Base-by-base conservation (phyloP, 352 stramenopile species). In the Elongisporangium prolatum region DNA sequence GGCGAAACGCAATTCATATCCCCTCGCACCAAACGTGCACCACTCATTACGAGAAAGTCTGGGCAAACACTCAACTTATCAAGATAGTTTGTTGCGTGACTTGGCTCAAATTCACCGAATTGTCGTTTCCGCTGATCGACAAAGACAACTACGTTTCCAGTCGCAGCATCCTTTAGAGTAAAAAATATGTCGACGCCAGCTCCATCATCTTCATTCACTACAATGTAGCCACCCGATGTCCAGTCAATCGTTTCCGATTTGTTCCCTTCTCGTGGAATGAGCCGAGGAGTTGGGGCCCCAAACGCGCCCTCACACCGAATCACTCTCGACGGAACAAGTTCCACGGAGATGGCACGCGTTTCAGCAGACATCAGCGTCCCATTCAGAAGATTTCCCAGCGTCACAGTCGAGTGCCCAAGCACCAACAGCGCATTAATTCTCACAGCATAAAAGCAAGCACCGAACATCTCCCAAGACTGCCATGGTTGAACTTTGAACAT, bases 361-460 rank as follows among this genome's bases (percentile, higher is more conserved):
- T 8, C 28, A 40, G 9, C 28, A 40, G 9, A 5, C 28, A 40
- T 13, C 4, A 40, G 9, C 28, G 28, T 40, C 3, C 24, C 24
- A 34, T 7, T 3, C 24, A 34, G 24, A 8, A 34, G 28, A 14
- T 40, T 13, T 40, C 28, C 28, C 49, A 71, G 55, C 48, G 55
- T 69, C 3, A 73, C 61, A 11, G 61, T 62, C 25, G 51, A 64
- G 52, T 57, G 14, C 4, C 53, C 58, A 64, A 76, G 59, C 65
- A 61, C 48, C 65, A 70, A 20, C 48, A 68, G 63, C 24, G 58
- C 63, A 60, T 72, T 68, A 20, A 78, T 72, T 74, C 57, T 63
- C 50, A 74, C 50, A 28, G 59, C 62, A 69, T 77, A 70, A 24
- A 77, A 70, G n/a, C 57, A 71, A 64, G 65, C 54, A 64, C 69